Evolutionary conservation across 352 stramenopile species (phyloP).

Genomic region (Phytophthora podocarpi): DNA sequence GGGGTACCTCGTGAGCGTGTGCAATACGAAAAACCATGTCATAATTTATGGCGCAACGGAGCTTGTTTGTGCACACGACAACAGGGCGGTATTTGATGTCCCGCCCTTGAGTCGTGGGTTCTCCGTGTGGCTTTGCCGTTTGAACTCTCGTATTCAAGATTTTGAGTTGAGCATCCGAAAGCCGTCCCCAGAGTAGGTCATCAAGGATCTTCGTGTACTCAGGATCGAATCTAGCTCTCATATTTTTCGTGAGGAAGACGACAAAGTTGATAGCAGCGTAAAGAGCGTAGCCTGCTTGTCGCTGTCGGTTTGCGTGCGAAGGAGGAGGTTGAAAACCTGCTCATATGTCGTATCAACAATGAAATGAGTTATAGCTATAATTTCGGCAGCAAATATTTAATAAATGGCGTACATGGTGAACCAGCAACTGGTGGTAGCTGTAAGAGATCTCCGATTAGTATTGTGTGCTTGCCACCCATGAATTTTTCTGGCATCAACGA

Average conservation of each 20-base stretch:
- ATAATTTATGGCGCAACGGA: conserved; percentile 2
- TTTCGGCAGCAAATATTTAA: no score
- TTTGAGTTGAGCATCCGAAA: not conserved
- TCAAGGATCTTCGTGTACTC: conserved; percentile 17
- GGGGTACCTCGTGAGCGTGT: not conserved
- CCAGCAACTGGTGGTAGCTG: conserved; percentile 22
- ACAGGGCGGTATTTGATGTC: conserved; percentile 2
- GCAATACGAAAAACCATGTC: conserved; percentile 1
- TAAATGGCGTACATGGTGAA: conserved; percentile 19
- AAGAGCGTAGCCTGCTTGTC: no score
- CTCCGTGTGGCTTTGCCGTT: no score
- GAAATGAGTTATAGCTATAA: no score
- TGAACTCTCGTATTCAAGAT: conserved; percentile 1
- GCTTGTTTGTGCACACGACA: conserved; percentile 12
- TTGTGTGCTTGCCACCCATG: conserved; percentile 29
- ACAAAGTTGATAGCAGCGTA: not conserved
- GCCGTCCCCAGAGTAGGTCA: conserved; percentile 8
- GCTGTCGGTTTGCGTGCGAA: not conserved
- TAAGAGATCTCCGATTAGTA: conserved; percentile 17
- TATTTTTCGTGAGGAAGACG: not conserved
- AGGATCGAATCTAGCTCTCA: not conserved
- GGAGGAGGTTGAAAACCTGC: conserved; percentile 2
- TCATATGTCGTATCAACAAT: no score
- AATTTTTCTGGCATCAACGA: not conserved
- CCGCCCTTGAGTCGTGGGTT: no score